Percentiles rank a stretch among this genome's conserved stretches.
These are phyloP conservation scores for Ceratobasidium sp. DNA, from an alignment of 1,284 basidiomycete genomes.

Conservation along the genomic window DNA sequence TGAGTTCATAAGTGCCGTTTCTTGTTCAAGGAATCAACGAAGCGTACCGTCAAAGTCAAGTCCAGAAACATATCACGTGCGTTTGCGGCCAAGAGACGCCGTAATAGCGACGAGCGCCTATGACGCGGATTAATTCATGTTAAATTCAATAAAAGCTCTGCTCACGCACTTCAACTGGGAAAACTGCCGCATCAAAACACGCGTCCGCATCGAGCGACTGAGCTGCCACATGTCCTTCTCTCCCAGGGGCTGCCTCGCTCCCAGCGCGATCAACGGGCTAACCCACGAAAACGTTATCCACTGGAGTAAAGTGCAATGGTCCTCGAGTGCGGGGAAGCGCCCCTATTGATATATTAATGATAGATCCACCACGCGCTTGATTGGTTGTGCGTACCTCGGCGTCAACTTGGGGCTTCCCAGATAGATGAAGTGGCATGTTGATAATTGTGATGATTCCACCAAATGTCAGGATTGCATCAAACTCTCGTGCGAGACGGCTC, in stretches of 20 bases:
- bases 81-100: constrained; percentile 40
- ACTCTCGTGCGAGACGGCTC: not conserved
- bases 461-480: not conserved
- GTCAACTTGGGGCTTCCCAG: constrained; percentile 37
- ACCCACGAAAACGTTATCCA: constrained; percentile 44
- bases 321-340: constrained; percentile 37
- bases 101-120: constrained; percentile 37
- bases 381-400: constrained; percentile 24
- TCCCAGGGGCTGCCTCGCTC: constrained; percentile 25
- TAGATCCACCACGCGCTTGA: not conserved
- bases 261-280: constrained; percentile 32
- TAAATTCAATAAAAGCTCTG: not conserved
- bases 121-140: not conserved
- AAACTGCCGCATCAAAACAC: constrained; percentile 40
- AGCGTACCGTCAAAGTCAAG: constrained; percentile 23
- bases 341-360: constrained; percentile 20
- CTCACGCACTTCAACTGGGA: constrained; percentile 16
- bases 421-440: constrained; percentile 19
- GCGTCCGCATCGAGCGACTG: constrained; percentile 12
- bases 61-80: constrained; percentile 37
- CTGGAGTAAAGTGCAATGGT: constrained; percentile 29
- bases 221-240: constrained; percentile 44
- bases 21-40: constrained; percentile 46
- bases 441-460: constrained; percentile 16
- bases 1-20: too few species aligned